Base-by-base conservation (phyloP, 2,329 filamentous ascomycete species). In the Trematosphaeria pertusa region DNA sequence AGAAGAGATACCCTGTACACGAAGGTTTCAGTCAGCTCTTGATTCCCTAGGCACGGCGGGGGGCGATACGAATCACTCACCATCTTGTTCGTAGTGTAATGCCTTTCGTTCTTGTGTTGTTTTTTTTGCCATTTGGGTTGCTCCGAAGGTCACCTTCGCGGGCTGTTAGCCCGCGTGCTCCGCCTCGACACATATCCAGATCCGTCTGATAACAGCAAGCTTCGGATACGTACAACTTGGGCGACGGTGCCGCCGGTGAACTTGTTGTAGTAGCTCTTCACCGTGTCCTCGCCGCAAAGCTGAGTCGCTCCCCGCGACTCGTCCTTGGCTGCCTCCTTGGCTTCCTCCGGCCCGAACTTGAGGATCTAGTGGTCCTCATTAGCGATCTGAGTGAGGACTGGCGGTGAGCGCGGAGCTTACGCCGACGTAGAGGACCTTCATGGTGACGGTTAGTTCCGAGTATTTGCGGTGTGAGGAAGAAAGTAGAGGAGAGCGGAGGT, bases 391-490 rank as follows among this genome's bases (percentile, higher is more conserved):
- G 33, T 44, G 47, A 17, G 33, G 35, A 37, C 46, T 37, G 43
- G 59, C 52, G 61, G 54, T 58, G 57, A 59, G 53, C 43, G 52
- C 54, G 52, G 30, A 41, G 70, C 86, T 56, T 86, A 94, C 90
- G 64, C 89, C 90, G 70, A 95, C 90, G 75, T 94, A 94, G 74
- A 88, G 82, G 73, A 94, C 78, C 84, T 92, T 93, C 89, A 93
- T 93, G 70, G 64, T 75, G 70, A 37, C n/a, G 35, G 26, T 30
- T 26, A 37, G 9, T n/a, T 28, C 7, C 15, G 24, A 6, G 22
- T 30, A n/a, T n/a, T n/a, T n/a, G n/a, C n/a, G n/a, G n/a, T 11
- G 10, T 11, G n/a, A 28, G 17, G 8, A 24, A 24, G 14, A 22
- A 21, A 31, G 6, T 28, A 15, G 11, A 37, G 40, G 24, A 21